Conservation (phyloP, 768 basidiomycete genomes). For the Fistulinella prunicolor region DNA sequence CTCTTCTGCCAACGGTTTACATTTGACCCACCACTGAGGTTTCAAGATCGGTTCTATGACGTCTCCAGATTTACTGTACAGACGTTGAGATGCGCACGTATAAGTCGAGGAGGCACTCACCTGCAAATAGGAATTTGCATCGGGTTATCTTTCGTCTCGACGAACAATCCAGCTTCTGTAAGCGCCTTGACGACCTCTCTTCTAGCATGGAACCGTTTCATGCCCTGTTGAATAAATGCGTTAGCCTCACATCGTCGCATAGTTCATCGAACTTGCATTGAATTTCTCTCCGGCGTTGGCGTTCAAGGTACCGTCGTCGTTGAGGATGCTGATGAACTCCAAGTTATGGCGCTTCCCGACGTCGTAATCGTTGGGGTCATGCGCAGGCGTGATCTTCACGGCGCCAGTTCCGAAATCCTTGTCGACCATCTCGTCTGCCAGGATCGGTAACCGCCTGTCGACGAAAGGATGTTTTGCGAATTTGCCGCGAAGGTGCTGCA, state of each 20-base stretch:
- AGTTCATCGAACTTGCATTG: constrained; percentile 42
- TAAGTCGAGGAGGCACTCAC: constrained; percentile 32
- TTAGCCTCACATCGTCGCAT: not conserved
- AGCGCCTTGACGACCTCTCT: constrained; percentile 78
- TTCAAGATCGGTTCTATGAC: constrained; percentile 93
- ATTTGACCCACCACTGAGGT: constrained; percentile 99
- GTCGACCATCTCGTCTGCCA: constrained; percentile 85
- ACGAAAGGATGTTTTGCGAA: constrained; percentile 89
- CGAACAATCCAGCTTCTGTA: constrained; percentile 78
- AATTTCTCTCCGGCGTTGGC: constrained; percentile 80
- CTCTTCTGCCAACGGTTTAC: constrained; percentile 86
- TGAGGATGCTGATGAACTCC: constrained; percentile 90
- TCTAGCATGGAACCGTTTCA: constrained; percentile 96
- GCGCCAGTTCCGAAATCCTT: constrained; percentile 97
- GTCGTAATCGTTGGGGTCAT: constrained; percentile 96
- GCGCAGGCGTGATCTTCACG: constrained; percentile 97
- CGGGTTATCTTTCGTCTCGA: constrained; percentile 93
- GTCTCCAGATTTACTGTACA: constrained; percentile 86
- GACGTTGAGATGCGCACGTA: constrained; percentile 3
- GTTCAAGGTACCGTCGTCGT: constrained; percentile 96
- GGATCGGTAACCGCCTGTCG: constrained; percentile 80
- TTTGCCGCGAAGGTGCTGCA: constrained; percentile 89
- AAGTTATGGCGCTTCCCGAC: constrained; percentile 85
- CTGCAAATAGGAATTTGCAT: constrained; percentile 97
- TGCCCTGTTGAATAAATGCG: constrained; percentile 64